phyloP scores from a whole-genome alignment of 2,329 filamentous ascomycete species.

The Pseudogymnoascus sp. region DNA sequence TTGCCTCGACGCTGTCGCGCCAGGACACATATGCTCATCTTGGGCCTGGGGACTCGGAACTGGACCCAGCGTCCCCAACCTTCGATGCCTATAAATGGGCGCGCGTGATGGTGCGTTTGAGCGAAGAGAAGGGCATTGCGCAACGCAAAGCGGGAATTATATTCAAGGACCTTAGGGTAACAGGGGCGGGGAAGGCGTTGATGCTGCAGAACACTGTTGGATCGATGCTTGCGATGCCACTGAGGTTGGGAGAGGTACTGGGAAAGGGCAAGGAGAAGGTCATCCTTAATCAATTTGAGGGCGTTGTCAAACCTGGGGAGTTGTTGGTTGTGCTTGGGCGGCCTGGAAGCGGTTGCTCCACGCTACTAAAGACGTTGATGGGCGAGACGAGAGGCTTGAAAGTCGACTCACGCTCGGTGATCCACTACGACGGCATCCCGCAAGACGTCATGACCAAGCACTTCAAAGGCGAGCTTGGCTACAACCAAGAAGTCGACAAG shows the following conservation, averaged over 20 bases:
- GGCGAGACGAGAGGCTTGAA: constrained; percentile 48
- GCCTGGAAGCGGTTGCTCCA: constrained; percentile 56
- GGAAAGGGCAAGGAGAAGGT: constrained; percentile 43
- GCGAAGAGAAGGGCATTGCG: constrained; percentile 48
- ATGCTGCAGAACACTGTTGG: constrained; percentile 61
- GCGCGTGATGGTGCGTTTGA: constrained; percentile 38
- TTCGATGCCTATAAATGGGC: constrained; percentile 47
- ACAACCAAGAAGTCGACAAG: constrained; percentile 67
- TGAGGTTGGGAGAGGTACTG: constrained; percentile 49
- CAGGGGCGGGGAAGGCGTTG: constrained; percentile 55
- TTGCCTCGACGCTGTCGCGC: constrained; percentile 21
- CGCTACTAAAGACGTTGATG: constrained; percentile 54
- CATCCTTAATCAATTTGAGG: constrained; percentile 57
- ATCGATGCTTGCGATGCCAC: constrained; percentile 47
- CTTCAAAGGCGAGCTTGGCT: constrained; percentile 58
- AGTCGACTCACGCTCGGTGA: constrained; percentile 40
- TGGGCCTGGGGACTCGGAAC: constrained; percentile 36
- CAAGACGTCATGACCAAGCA: constrained; percentile 44
- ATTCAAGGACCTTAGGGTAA: constrained; percentile 57
- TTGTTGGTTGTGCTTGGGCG: constrained; percentile 60
- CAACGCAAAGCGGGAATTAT: constrained; percentile 49
- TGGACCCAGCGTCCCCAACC: constrained; percentile 43
- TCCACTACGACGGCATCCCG: constrained; percentile 55
- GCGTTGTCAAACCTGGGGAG: constrained; percentile 54
- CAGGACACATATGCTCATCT: constrained; percentile 30